Conservation (phyloP, 2,329 filamentous ascomycete species). For the Colletotrichum somersetense region DNA sequence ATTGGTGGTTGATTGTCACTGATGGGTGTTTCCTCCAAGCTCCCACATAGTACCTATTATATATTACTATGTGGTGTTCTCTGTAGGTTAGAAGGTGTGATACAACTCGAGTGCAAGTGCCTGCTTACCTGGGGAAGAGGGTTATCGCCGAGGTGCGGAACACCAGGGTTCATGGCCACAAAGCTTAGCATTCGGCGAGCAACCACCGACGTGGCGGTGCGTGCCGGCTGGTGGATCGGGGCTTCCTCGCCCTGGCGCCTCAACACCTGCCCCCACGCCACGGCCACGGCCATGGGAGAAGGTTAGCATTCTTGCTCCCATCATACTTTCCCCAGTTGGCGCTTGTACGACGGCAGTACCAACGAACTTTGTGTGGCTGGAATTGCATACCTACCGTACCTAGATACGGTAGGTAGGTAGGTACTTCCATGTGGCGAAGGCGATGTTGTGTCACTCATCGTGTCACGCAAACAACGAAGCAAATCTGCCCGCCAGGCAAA, state of each 20-base stretch:
- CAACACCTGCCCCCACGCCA: too few species aligned
- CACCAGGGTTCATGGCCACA: conserved; percentile 15
- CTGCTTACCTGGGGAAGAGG: neutral
- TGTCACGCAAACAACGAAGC: neutral
- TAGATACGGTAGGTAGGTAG: too few species aligned
- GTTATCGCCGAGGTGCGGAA: neutral
- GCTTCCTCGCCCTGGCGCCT: neutral
- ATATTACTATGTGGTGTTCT: neutral
- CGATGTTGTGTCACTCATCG: neutral
- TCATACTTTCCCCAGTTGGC: too few species aligned
- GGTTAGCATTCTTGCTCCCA: neutral
- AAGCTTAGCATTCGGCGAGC: conserved; percentile 32
- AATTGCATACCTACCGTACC: neutral
- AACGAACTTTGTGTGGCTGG: neutral
- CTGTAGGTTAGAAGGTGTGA: neutral
- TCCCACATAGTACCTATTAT: too few species aligned
- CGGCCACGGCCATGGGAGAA: neutral
- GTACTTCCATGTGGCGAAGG: neutral
- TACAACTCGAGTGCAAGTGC: neutral
- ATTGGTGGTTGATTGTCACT: conserved; percentile 2
- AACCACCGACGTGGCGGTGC: neutral
- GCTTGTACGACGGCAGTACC: too few species aligned
- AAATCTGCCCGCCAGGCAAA: neutral
- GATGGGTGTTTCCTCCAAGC: conserved; percentile 5
- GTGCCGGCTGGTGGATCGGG: neutral